Percentiles rank a stretch among this genome's conserved stretches.
Evolutionary conservation across 495 filamentous ascomycete species (phyloP).

Genomic region (Neurospora cerealis): DNA sequence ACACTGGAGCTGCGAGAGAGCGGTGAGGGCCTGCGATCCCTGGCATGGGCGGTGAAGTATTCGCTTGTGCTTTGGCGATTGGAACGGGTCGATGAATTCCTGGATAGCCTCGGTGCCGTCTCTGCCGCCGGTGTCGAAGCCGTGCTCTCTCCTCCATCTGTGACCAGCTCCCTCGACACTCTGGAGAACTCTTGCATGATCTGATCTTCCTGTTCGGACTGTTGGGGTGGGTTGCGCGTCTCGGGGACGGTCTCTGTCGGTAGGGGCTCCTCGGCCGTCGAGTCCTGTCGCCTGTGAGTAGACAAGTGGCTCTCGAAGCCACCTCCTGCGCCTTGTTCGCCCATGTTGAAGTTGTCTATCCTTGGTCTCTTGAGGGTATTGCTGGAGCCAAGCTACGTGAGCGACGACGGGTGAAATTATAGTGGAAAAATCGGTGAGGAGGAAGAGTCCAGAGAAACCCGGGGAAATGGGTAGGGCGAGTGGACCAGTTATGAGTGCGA

Average conservation of each 20-base stretch:
- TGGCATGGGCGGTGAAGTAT: slow-evolving; percentile 12
- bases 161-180: slow-evolving; percentile 11
- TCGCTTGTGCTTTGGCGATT: slow-evolving; percentile 8
- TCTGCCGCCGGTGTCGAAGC: slow-evolving; percentile 4
- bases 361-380: background rate
- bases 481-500: background rate
- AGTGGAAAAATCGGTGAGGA: background rate
- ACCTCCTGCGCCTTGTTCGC: slow-evolving; percentile 35
- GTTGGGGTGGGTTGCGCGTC: slow-evolving; percentile 14
- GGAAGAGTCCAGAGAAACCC: background rate
- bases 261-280: slow-evolving; percentile 20
- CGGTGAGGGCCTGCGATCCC: slow-evolving; percentile 9
- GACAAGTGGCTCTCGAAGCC: slow-evolving; percentile 36
- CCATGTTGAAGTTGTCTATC: slow-evolving; percentile 20
- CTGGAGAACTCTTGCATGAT: slow-evolving; percentile 15
- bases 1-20: slow-evolving; percentile 7
- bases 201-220: slow-evolving; percentile 9
- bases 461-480: background rate
- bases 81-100: slow-evolving; percentile 26
- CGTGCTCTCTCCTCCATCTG: slow-evolving; percentile 1
- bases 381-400: background rate
- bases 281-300: slow-evolving; percentile 26
- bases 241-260: slow-evolving; percentile 18
- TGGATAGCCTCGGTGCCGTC: slow-evolving; percentile 22
- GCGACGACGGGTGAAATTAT: background rate